These are phyloP conservation scores for Yamadazyma scolyti DNA, from an alignment of 805 yeast species.

Conservation along the genomic window DNA sequence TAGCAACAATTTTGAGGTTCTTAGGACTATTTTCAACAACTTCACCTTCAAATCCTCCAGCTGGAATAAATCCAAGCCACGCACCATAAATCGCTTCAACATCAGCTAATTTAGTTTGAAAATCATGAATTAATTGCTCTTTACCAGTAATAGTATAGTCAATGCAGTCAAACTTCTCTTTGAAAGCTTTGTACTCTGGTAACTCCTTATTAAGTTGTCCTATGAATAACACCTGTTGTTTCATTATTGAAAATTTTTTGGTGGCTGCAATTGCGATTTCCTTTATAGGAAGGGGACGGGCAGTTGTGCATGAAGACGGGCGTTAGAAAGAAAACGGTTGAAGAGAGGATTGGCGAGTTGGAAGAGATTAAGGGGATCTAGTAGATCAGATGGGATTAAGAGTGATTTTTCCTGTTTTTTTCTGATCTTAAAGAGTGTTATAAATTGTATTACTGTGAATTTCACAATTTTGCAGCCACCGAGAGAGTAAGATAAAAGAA, in stretches of 20 bases:
- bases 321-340: too few species aligned
- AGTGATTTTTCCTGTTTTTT: too few species aligned
- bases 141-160: slow-evolving; percentile 39
- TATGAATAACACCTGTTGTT: slow-evolving; percentile 43
- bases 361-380: too few species aligned
- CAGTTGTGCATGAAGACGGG: too few species aligned
- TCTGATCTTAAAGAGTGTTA: too few species aligned
- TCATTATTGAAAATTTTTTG: slow-evolving; percentile 11
- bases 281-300: too few species aligned
- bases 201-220: slow-evolving; percentile 47
- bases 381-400: too few species aligned
- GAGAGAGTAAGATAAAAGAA: too few species aligned
- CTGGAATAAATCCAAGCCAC: slow-evolving; percentile 49
- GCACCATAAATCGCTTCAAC: slow-evolving; percentile 57
- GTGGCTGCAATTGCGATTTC: neutral
- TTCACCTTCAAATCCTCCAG: slow-evolving; percentile 49
- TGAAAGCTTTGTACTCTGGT: slow-evolving; percentile 45
- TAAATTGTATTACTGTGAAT: too few species aligned
- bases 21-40: slow-evolving; percentile 44
- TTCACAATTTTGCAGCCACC: too few species aligned
- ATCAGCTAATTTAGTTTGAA: slow-evolving; percentile 37
- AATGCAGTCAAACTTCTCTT: slow-evolving; percentile 32
- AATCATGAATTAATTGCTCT: slow-evolving; percentile 38
- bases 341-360: too few species aligned
- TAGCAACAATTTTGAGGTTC: slow-evolving; percentile 43